These are phyloP conservation scores for Saksenaea vasiformis DNA, from an alignment of 371 early-diverging fungal genomes.

Conservation along the genomic window DNA sequence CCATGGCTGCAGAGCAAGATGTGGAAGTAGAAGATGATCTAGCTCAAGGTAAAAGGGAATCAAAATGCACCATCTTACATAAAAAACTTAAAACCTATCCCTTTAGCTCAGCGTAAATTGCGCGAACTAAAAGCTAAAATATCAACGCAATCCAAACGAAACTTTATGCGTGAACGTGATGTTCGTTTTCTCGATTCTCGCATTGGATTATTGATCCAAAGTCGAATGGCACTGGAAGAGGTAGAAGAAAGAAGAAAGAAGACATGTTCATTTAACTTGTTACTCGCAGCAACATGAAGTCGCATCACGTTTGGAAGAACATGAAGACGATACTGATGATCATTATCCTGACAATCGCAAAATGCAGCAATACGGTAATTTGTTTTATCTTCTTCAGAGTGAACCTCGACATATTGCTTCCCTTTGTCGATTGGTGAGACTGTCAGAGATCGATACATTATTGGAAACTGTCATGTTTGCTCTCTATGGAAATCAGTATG, in stretches of 20 bases:
- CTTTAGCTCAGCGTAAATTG: constrained; percentile 78
- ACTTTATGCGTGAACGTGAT: constrained; percentile 93
- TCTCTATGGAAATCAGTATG: constrained; percentile 94
- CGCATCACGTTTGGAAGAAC: constrained; percentile 75
- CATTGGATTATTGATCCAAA: constrained; percentile 92
- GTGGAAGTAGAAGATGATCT: constrained; percentile 93
- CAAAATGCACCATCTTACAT: too few relatives aligned
- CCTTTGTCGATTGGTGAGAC: constrained; percentile 78
- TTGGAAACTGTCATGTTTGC: constrained; percentile 97
- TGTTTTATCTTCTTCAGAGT: constrained; percentile 90
- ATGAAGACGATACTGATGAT: constrained; percentile 68
- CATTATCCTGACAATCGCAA: constrained; percentile 80
- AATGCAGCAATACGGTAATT: constrained; percentile 87
- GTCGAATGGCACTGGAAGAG: constrained; percentile 89
- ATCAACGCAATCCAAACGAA: constrained; percentile 92
- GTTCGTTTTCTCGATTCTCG: constrained; percentile 93
- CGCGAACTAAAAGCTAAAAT: constrained; percentile 88
- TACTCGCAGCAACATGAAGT: constrained; percentile 74
- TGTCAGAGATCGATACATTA: constrained; percentile 90
- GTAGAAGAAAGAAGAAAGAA: constrained; percentile 27
- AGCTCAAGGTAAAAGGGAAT: constrained; percentile 57
- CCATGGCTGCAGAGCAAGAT: constrained; percentile 94
- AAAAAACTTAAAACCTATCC: too few relatives aligned
- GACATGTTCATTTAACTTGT: neutral
- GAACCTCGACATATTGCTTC: constrained; percentile 95